Evolutionary conservation across 2,329 filamentous ascomycete genomes (phyloP), one percentile per base, ranked within the genome.

Genomic region (Fusarium pseudonygamai): DNA sequence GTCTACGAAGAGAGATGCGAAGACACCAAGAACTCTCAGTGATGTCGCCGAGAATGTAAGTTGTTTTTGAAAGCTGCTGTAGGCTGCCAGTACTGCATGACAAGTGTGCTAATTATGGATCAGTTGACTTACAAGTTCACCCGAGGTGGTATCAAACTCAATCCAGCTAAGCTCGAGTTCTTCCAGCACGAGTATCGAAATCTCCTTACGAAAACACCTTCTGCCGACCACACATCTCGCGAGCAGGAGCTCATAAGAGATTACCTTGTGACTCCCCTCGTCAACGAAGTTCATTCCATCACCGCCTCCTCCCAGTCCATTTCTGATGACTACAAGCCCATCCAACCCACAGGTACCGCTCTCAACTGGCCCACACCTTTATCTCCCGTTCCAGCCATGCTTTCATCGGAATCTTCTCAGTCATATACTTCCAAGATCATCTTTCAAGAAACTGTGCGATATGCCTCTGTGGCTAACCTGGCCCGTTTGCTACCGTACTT

Each of bases 51-150:
- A 91, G 24, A 90, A 90, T 66, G 93, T 93, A 84, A 60, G 88
- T 52, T 26, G 26, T 55, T 34, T 39, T 28, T 18, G n/a, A 32
- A n/a, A 7, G 4, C 14, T 22, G 18, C 11, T n/a, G 16, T 45
- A 3, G n/a, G 28, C 15, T 12, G 15, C 8, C 36, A 24, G 10
- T 5, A 7, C 9, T 6, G 4, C 16, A 20, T 39, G 11, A 14
- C 15, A 57, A 16, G 14, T 12, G 32, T 67, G 50, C 78, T 83
- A 60, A 84, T 40, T 47, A 32, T 20, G 30, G 9, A 47, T 22
- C 67, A 94, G 89, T 96, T 98, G 79, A 90, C 91, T 50, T 87
- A 97, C 73, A 95, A 94, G 78, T 97, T 98, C 83, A 98, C 95
- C 7, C 93, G 93, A 76, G 96, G 96, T 15, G 95, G 98, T 80